A percentile compares a stretch with the other conserved stretches of the same genome.
These are phyloP conservation scores for Lasiosphaeria hispida DNA, from an alignment of 495 filamentous ascomycete species.

Conservation along the genomic window DNA sequence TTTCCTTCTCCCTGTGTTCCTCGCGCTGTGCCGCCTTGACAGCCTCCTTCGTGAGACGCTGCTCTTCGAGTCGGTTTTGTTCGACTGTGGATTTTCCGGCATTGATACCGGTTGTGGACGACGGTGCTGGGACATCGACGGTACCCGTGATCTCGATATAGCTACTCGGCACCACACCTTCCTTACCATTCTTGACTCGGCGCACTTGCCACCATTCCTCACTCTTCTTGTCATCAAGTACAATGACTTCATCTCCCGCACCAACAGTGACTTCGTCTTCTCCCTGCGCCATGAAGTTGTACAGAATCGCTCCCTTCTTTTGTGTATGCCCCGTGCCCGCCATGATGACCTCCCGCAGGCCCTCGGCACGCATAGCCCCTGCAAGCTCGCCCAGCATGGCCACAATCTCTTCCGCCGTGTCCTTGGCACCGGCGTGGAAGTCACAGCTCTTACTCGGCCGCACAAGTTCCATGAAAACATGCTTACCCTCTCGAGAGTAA, in stretches of 20 bases:
- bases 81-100: slow-evolving; percentile 71
- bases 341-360: slow-evolving; percentile 80
- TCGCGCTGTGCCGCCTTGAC: slow-evolving; percentile 55
- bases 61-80: slow-evolving; percentile 81
- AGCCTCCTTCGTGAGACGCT: slow-evolving; percentile 73
- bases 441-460: slow-evolving; percentile 89
- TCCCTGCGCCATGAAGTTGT: slow-evolving; percentile 95
- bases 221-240: slow-evolving; percentile 85
- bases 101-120: slow-evolving; percentile 54
- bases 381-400: slow-evolving; percentile 83
- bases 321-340: slow-evolving; percentile 61
- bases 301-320: slow-evolving; percentile 83
- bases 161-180: slow-evolving; percentile 97
- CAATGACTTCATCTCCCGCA: slow-evolving; percentile 83
- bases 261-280: slow-evolving; percentile 94
- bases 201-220: slow-evolving; percentile 99
- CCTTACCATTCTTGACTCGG: slow-evolving; percentile 81
- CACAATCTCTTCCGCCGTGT: slow-evolving; percentile 92
- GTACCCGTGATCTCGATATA: slow-evolving; percentile 84
- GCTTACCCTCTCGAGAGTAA: slow-evolving; percentile 97
- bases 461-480: slow-evolving; percentile 92
- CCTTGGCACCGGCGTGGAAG: slow-evolving; percentile 95
- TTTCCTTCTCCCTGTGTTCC: slow-evolving; percentile 48
- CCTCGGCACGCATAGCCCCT: slow-evolving; percentile 77
- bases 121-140: slow-evolving; percentile 39